These are phyloP conservation scores for Pterulicium gracile DNA, from an alignment of 1,284 basidiomycete species.

Conservation along the genomic window DNA sequence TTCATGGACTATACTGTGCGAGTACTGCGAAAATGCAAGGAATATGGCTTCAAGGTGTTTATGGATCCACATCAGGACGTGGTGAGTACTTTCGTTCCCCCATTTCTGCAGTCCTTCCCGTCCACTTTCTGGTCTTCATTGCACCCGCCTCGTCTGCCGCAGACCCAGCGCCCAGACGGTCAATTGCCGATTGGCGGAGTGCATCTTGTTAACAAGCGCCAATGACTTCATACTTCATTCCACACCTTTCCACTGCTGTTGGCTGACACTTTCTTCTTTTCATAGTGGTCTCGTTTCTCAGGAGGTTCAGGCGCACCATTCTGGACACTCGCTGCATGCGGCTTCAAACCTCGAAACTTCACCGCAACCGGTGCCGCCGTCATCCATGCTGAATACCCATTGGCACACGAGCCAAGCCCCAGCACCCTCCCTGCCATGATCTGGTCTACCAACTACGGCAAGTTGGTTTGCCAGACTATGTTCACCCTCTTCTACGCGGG, in stretches of 20 bases:
- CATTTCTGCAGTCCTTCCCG: background rate
- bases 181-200: background rate
- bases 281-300: constrained; percentile 92
- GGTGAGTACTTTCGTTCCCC: constrained; percentile 65
- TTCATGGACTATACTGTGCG: constrained; percentile 90
- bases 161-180: background rate
- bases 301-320: constrained; percentile 94
- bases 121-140: background rate
- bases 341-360: constrained; percentile 80
- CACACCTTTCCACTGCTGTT: constrained; percentile 5
- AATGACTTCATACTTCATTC: background rate
- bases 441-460: constrained; percentile 94
- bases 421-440: constrained; percentile 82
- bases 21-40: constrained; percentile 84
- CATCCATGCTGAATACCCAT: constrained; percentile 83
- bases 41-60: constrained; percentile 90
- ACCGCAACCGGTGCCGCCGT: constrained; percentile 81
- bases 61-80: constrained; percentile 97
- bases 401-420: constrained; percentile 53
- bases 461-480: constrained; percentile 79
- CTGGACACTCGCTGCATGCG: constrained; percentile 91
- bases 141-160: background rate
- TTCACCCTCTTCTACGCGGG: constrained; percentile 96
- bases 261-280: background rate
- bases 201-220: background rate